Base-by-base conservation (phyloP, 352 stramenopile species). In the Phytophthora sansomeana region DNA sequence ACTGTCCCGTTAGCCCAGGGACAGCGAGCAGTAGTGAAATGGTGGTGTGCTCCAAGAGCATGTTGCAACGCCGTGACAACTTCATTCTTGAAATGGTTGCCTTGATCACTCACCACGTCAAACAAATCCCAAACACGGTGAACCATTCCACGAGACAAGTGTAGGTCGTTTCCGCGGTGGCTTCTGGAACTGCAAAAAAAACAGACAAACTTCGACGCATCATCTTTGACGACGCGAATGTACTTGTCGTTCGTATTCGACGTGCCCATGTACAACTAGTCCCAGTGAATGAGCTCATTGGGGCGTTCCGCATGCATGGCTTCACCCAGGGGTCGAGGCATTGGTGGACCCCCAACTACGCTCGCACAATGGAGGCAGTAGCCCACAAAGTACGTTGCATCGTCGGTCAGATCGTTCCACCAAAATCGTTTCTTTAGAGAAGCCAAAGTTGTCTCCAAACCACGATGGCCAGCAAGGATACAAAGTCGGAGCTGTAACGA, bases 1-100 rank as follows among this genome's bases (percentile, higher is more conserved):
- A 84, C 64, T 1, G 67, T 78, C 1, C 63, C 76, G 41, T 84
- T 84, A 1, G 58, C 69, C 76, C 72, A 84, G 5, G 72, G 76
- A n/a, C 53, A 59, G 7, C 24, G 14, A 2, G 69, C 59, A 1
- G 54, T 74, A 1, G 61, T 59, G 38, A 84, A 81, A n/a, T 75
- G 65, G 19, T 84, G 62, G 6, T 72, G 58, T 2, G 33, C 43
- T 5, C 48, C 56, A 0, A 75, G 44, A 3, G 51, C 8, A 1
- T 58, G 46, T 3, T 62, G 58, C 0, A 75, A 16, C 1, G 64
- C 35, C 16, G 72, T 36, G 4, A 78, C 74, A 1, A 60, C 33
- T 30, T 48, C 39, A 43, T 79, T 80, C 30, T 79, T 80, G 35
- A 82, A 82, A 35, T 82, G 70, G 0, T 35, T 64, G 0, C 74